A percentile compares a stretch with the other conserved stretches of the same genome.
Conservation (phyloP, 2,329 filamentous ascomycete genomes). For the Neonectria ditissima region DNA sequence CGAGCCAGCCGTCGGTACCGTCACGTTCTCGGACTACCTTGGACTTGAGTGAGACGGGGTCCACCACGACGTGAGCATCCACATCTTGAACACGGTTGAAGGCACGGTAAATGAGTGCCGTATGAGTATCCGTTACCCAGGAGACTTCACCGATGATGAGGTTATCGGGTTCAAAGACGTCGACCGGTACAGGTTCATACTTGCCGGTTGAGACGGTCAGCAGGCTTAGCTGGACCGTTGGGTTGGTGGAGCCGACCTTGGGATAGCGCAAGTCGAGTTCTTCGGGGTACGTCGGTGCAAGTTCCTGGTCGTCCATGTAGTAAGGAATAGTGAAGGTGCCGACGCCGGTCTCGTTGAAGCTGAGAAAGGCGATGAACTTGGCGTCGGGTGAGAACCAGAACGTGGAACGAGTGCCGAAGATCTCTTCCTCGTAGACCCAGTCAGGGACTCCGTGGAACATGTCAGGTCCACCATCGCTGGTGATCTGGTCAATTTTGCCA, state of each 20-base stretch:
- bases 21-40: constrained; percentile 67
- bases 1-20: constrained; percentile 71
- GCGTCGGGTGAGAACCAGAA: constrained; percentile 95
- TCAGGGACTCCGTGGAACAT: constrained; percentile 74
- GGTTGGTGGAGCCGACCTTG: constrained; percentile 76
- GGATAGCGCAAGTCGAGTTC: constrained; percentile 75
- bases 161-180: constrained; percentile 70
- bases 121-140: constrained; percentile 73
- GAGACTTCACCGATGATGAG: constrained; percentile 75
- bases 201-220: constrained; percentile 63
- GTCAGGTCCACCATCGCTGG: constrained; percentile 69
- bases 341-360: constrained; percentile 84
- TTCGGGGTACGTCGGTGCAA: constrained; percentile 70
- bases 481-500: constrained; percentile 67
- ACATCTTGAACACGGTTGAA: constrained; percentile 77
- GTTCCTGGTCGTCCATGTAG: constrained; percentile 69
- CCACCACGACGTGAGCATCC: constrained; percentile 71
- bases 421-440: constrained; percentile 83
- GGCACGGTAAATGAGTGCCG: constrained; percentile 71
- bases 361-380: constrained; percentile 86
- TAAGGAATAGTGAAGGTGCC: constrained; percentile 74
- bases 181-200: constrained; percentile 60
- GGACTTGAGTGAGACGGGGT: constrained; percentile 60
- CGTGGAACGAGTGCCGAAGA: constrained; percentile 77
- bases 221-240: constrained; percentile 71